Evolutionary conservation across 768 basidiomycete species (phyloP), one percentile per base, ranked within the genome.

Genomic region (Coprinopsis cinerea): DNA sequence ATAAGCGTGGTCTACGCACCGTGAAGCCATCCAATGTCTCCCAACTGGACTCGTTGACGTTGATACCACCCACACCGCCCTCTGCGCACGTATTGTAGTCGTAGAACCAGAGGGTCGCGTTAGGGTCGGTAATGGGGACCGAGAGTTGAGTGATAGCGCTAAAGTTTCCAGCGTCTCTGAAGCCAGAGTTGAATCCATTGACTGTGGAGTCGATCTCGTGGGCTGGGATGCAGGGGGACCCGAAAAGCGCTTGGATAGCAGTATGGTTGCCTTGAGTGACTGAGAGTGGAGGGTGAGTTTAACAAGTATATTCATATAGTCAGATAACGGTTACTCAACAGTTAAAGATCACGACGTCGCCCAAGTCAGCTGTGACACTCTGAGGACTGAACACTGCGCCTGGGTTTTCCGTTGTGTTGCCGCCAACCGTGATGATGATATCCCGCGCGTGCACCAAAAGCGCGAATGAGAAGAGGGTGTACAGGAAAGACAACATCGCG

Each of bases 41-140:
- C 22, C 66, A 66, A 40, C 66, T 71, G 20, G 69, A 70, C 22
- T 62, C 64, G 53, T 82, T 79, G 50, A 70, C 55, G 56, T 84
- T 83, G 56, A 84, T 78, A 9, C 64, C 82, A 34, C 82, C 82
- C 37, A 83, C 81, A 26, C 79, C 81, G 44, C 81, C 82, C 44
- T 68, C 53, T 2, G 67, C 71, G 61, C 82, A 84, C 5, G 74
- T 74, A 53, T 71, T 73, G 52, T 55, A 59, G 65, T 84, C 82
- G 61, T 66, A 84, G 61, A 79, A 83, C 81, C 81, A 84, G 42
- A 81, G 67, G 17, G 81, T 76, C 10, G 53, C 56, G 49, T 68
- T 70, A 50, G 74, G 66, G 47, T 75, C 63, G 9, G 59, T 49
- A 37, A 84, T 71, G 17, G 73, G 65, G 34, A 81, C 67, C 22